A percentile compares a stretch with the other conserved stretches of the same genome.
Evolutionary conservation across 805 yeast genomes (phyloP).

Genomic region (Candida manassasensis): DNA sequence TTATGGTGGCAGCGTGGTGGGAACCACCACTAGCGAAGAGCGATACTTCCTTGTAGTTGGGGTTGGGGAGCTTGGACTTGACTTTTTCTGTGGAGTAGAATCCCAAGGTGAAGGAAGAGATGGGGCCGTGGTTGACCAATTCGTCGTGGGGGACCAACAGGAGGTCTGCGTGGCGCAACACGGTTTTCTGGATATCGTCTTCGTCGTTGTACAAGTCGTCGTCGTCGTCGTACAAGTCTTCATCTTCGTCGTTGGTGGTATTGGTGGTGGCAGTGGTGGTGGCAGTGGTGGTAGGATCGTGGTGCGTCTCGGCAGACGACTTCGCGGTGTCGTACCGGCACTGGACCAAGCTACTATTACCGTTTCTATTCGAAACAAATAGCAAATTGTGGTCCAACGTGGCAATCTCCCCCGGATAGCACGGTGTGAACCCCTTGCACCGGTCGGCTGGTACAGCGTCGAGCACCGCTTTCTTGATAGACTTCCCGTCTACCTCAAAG

Average conservation of each 20-base stretch:
- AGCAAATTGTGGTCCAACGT: conserved; percentile 39
- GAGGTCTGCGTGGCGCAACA: conserved; percentile 14
- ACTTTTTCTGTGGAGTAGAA: conserved; percentile 48
- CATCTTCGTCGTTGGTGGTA: conserved; percentile 15
- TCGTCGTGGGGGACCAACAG: conserved; percentile 47
- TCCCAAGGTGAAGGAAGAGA: conserved; percentile 64
- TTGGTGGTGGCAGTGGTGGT: background rate
- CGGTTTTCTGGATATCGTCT: conserved; percentile 16
- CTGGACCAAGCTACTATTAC: conserved; percentile 51
- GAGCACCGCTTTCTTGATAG: conserved; percentile 31
- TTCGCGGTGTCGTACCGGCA: conserved; percentile 24
- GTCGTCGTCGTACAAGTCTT: conserved; percentile 31
- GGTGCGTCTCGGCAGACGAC: too few relatives aligned
- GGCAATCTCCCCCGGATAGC: conserved; percentile 39
- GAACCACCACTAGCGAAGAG: conserved; percentile 70
- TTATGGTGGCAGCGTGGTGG: conserved; percentile 48
- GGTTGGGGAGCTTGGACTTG: conserved; percentile 61
- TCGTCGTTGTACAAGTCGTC: conserved; percentile 39
- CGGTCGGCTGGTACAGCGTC: conserved; percentile 24
- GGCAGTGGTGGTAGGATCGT: background rate
- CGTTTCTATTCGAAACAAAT: conserved; percentile 58
- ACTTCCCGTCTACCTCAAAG: conserved; percentile 40
- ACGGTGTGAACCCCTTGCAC: conserved; percentile 30
- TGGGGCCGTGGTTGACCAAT: conserved; percentile 67
- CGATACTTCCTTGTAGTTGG: conserved; percentile 61